Evolutionary conservation across 208 protist genomes (phyloP).

Genomic region (Acanthamoeba healyi): DNA sequence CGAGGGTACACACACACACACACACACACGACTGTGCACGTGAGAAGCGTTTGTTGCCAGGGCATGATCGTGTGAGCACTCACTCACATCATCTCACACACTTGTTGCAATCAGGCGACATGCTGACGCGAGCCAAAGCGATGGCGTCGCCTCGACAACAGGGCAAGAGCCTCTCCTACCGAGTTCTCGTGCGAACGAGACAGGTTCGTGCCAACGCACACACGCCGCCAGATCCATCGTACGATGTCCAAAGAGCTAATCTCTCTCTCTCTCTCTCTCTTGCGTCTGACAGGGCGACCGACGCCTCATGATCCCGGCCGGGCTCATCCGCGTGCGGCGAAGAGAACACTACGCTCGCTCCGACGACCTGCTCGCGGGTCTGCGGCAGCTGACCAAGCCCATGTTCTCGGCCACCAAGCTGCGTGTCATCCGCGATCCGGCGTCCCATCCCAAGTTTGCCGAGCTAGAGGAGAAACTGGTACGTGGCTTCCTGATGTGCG

Average conservation of each 20-base stretch:
- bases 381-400: conserved; percentile 9
- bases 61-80: too few species aligned
- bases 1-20: neutral
- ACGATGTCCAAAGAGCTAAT: too few species aligned
- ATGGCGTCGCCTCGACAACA: neutral
- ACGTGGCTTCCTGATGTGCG: neutral
- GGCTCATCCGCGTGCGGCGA: neutral
- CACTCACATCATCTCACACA: too few species aligned
- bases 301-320: conserved; percentile 43
- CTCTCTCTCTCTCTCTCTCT: neutral
- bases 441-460: conserved; percentile 32
- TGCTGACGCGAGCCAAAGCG: neutral
- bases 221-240: too few species aligned
- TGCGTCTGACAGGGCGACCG: conserved; percentile 2
- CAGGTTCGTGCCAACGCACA: too few species aligned
- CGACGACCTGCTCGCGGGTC: conserved; percentile 33
- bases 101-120: too few species aligned
- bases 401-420: neutral
- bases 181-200: conserved; percentile 19
- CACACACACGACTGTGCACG: too few species aligned
- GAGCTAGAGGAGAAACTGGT: conserved; percentile 47
- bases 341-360: conserved; percentile 31
- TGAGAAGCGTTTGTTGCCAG: too few species aligned
- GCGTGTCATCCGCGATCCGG: conserved; percentile 10
- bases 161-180: conserved; percentile 1